Conservation (phyloP, 331 rosid genomes). For the Saraca asoca region DNA sequence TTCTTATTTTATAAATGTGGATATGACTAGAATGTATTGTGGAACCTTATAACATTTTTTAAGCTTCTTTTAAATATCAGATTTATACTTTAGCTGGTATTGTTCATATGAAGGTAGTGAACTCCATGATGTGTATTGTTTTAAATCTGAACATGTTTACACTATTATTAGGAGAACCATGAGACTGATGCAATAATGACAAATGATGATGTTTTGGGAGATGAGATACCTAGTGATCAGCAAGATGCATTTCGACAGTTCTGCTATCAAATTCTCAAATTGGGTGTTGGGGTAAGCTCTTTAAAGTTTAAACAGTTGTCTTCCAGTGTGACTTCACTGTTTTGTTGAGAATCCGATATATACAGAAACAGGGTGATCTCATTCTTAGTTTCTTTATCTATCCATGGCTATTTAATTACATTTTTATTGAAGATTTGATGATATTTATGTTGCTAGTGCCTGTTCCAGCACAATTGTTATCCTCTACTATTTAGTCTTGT, state of each 20-base stretch:
- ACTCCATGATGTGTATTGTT: slow-evolving; percentile 18
- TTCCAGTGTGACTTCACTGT: slow-evolving; percentile 6
- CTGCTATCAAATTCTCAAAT: slow-evolving; percentile 81
- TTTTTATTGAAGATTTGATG: slow-evolving; percentile 24
- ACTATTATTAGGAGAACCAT: slow-evolving; percentile 55
- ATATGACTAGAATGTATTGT: neutral
- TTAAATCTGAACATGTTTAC: slow-evolving; percentile 23
- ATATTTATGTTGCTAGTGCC: slow-evolving; percentile 13
- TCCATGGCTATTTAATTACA: slow-evolving; percentile 22
- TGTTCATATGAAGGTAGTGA: slow-evolving; percentile 1
- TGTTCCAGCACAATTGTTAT: neutral
- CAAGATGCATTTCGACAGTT: slow-evolving; percentile 75
- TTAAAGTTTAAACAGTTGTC: slow-evolving; percentile 15
- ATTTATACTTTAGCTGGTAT: slow-evolving; percentile 16
- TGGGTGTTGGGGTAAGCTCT: slow-evolving; percentile 69
- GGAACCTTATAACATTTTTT: slow-evolving; percentile 15
- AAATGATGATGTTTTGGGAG: slow-evolving; percentile 94
- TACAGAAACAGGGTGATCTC: neutral
- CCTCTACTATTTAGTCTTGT: slow-evolving; percentile 13
- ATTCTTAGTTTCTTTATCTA: slow-evolving; percentile 10
- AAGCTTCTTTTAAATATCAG: slow-evolving; percentile 3
- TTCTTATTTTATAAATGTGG: slow-evolving; percentile 7
- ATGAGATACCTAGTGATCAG: slow-evolving; percentile 89
- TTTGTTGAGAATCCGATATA: slow-evolving; percentile 14
- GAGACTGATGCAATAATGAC: slow-evolving; percentile 62